A percentile compares a stretch with the other conserved stretches of the same genome.
Evolutionary conservation across 768 basidiomycete genomes (phyloP).

Genomic region (Trametes punicea): DNA sequence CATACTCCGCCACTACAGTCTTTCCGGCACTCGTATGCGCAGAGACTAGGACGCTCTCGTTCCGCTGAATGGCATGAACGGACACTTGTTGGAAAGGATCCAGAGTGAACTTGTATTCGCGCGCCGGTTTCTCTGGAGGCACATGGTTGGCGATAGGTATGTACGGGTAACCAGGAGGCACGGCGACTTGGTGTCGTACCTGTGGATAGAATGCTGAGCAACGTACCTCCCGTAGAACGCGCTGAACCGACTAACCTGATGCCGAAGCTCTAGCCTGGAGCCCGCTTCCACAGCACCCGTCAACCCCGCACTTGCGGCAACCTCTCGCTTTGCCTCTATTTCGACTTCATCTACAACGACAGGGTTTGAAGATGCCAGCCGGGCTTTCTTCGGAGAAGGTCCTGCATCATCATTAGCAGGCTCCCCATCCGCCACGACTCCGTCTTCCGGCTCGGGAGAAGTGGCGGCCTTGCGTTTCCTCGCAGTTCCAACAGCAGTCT

Average conservation of each 20-base stretch:
- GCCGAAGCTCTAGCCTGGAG: conserved; percentile 69
- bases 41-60: conserved; percentile 96
- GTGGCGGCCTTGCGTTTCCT: conserved; percentile 43
- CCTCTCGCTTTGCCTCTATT: conserved; percentile 88
- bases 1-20: conserved; percentile 99
- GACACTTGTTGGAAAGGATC: conserved; percentile 98
- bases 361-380: conserved; percentile 63
- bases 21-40: conserved; percentile 99
- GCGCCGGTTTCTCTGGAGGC: conserved; percentile 86
- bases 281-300: conserved; percentile 66
- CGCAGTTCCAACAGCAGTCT: conserved; percentile 21
- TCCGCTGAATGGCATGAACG: conserved; percentile 91
- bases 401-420: conserved; percentile 33
- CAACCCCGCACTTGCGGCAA: conserved; percentile 84
- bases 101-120: conserved; percentile 92
- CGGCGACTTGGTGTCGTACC: conserved; percentile 95
- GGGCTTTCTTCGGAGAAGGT: conserved; percentile 53
- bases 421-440: conserved; percentile 17
- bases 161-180: conserved; percentile 90
- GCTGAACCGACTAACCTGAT: conserved; percentile 57
- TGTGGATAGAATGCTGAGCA: conserved; percentile 28
- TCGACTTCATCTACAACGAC: conserved; percentile 92
- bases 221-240: neutral
- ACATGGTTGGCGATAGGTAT: conserved; percentile 86
- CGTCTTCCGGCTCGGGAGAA: neutral